Evolutionary conservation across 371 early-diverging fungal genomes (phyloP), one percentile per base, ranked within the genome.

Genomic region (Mortierella sp.): DNA sequence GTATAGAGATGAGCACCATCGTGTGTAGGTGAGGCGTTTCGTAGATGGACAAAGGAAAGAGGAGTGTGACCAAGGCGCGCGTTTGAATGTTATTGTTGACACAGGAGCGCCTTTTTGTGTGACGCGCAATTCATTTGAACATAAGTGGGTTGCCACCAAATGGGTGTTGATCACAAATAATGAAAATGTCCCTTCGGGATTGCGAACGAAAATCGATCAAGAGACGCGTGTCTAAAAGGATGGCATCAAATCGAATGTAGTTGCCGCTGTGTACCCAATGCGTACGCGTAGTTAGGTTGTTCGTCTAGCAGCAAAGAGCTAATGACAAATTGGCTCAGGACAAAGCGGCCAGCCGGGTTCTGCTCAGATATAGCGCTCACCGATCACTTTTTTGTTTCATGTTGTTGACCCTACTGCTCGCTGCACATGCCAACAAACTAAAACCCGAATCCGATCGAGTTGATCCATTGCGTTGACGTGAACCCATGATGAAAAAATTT

Each of bases 1-100:
- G 81, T 75, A 84, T 84, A 41, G 84, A 79, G 60, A 84, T 84
- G 78, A 84, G 65, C 24, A 80, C 84, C 84, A 84, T 84, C n/a
- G 18, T 41, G 56, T 56, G 14, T 32, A 41, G 43, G 29, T 10
- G 68, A 35, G 35, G 4, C 1, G 41, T 24, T 21, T 29, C 74
- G 24, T 18, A 21, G n/a, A 54, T 49, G 49, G 24, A 70, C n/a
- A 41, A 44, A 46, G 48, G 38, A 38, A 1, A n/a, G 38, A 44
- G 16, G 56, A 35, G n/a, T 74, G 18, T 4, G 3, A 32, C 32
- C n/a, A n/a, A n/a, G 14, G 21, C 24, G 7, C 43, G 24, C 58
- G 58, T 35, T 21, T 27, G 27, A 29, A 18, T 51, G 21, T 75
- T 29, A 49, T 65, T 75, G 63, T 65, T 65, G 65, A 27, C 63